Conservation (phyloP, 2,329 filamentous ascomycete species). For the Ilyonectria sp. region DNA sequence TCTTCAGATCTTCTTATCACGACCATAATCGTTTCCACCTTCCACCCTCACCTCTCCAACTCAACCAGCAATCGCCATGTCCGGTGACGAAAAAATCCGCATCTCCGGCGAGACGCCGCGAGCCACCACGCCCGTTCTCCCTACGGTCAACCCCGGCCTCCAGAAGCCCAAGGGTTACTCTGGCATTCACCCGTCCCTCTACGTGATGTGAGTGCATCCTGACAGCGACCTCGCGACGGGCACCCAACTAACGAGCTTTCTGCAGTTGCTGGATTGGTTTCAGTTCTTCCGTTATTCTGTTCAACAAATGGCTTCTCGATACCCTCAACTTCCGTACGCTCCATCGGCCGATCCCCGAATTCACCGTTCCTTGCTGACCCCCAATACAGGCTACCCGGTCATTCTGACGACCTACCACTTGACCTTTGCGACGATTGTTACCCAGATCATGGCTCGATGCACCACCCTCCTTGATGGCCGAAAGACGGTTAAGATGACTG, state of each 20-base stretch:
- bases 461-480: slow-evolving; percentile 92
- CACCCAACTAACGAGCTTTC: slow-evolving; percentile 31
- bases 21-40: slow-evolving; percentile 38
- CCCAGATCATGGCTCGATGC: slow-evolving; percentile 91
- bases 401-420: slow-evolving; percentile 97
- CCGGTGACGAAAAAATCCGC: slow-evolving; percentile 83
- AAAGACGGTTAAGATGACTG: slow-evolving; percentile 98
- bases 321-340: slow-evolving; percentile 80
- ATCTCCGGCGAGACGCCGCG: slow-evolving; percentile 83
- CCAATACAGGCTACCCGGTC: slow-evolving; percentile 74
- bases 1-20: slow-evolving; percentile 48
- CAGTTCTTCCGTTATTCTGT: slow-evolving; percentile 95
- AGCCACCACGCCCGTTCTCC: slow-evolving; percentile 76
- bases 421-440: slow-evolving; percentile 93
- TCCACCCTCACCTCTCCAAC: slow-evolving; percentile 42
- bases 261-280: slow-evolving; percentile 90
- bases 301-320: slow-evolving; percentile 99
- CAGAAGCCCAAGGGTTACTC: slow-evolving; percentile 80
- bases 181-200: slow-evolving; percentile 85
- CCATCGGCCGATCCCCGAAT: slow-evolving; percentile 13
- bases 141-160: slow-evolving; percentile 82
- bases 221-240: slow-evolving; percentile 1
- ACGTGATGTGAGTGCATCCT: slow-evolving; percentile 75
- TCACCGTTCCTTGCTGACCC: slow-evolving; percentile 35
- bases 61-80: slow-evolving; percentile 64